phyloP scores from a whole-genome alignment of 2,329 filamentous ascomycete species.

The Proliferodiscus dingleyae region DNA sequence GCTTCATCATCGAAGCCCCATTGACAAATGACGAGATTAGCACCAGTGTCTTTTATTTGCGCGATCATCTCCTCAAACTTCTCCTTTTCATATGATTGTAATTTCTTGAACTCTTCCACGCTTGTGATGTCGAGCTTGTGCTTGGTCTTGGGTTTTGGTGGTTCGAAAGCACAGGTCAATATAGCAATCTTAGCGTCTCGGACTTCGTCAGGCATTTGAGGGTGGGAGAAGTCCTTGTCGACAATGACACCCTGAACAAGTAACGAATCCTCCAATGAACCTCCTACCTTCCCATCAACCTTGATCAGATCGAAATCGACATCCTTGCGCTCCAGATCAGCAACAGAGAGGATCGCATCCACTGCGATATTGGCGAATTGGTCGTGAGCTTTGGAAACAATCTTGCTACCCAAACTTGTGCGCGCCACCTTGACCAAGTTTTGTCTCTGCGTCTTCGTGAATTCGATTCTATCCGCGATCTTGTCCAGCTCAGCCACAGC shows the following conservation, averaged over 20 bases:
- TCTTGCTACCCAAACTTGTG: slow-evolving; percentile 96
- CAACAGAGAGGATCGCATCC: slow-evolving; percentile 92
- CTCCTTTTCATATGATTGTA: slow-evolving; percentile 90
- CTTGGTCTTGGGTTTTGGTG: slow-evolving; percentile 99
- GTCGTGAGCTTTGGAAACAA: slow-evolving; percentile 97
- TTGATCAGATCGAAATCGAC: slow-evolving; percentile 99
- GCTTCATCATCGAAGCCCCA: slow-evolving; percentile 99
- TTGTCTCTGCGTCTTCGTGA: slow-evolving; percentile 70
- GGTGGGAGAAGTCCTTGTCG: slow-evolving; percentile 99
- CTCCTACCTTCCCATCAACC: slow-evolving; percentile 97
- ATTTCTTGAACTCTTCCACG: slow-evolving; percentile 96
- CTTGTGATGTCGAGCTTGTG: slow-evolving; percentile 97
- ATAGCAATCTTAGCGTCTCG: slow-evolving; percentile 95
- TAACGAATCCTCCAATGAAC: slow-evolving; percentile 84
- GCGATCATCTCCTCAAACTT: slow-evolving; percentile 99
- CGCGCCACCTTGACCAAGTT: slow-evolving; percentile 94
- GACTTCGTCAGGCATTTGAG: slow-evolving; percentile 97
- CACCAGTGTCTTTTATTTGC: slow-evolving; percentile 94
- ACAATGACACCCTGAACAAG: slow-evolving; percentile 97
- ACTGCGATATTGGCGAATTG: slow-evolving; percentile 97
- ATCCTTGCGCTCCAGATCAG: slow-evolving; percentile 91
- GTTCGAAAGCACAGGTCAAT: slow-evolving; percentile 95
- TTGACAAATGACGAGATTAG: slow-evolving; percentile 96
- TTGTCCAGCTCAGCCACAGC: slow-evolving; percentile 87
- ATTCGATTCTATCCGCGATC: slow-evolving; percentile 88